Percentiles rank a stretch among this genome's conserved stretches.
Conservation (phyloP, 208 protist species). For the Leishmania amazonensis region DNA sequence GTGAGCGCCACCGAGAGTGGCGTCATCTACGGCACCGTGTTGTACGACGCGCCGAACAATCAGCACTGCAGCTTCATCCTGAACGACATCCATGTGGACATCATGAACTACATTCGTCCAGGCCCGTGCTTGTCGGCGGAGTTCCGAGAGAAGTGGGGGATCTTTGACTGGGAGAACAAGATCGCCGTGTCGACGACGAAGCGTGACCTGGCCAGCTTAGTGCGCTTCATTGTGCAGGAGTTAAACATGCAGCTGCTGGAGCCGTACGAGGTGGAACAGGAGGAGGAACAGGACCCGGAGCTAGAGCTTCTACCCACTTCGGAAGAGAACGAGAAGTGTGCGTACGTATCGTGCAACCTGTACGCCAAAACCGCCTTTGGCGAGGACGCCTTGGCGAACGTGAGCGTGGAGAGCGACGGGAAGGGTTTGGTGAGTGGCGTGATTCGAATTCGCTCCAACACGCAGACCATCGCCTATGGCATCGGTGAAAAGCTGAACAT, state of each 20-base stretch:
- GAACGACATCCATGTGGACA: conserved; percentile 98
- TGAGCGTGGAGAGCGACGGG: conserved; percentile 80
- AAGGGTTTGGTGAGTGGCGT: conserved; percentile 94
- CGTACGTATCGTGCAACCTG: conserved; percentile 97
- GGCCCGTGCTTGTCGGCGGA: conserved; percentile 81
- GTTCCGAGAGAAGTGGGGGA: conserved; percentile 98
- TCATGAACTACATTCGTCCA: conserved; percentile 98
- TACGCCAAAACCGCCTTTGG: conserved; percentile 97
- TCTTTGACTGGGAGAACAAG: conserved; percentile 99
- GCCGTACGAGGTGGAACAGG: conserved; percentile 34
- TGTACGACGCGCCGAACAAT: conserved; percentile 94
- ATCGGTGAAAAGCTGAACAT: conserved; percentile 97
- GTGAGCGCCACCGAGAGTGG: conserved; percentile 97
- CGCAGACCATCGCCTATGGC: conserved; percentile 97
- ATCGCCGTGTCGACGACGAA: conserved; percentile 92
- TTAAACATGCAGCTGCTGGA: conserved; percentile 96
- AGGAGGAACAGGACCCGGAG: conserved; percentile 35
- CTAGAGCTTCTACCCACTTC: conserved; percentile 45
- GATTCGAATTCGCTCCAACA: conserved; percentile 97
- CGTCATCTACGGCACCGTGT: conserved; percentile 97
- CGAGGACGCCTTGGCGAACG: conserved; percentile 97
- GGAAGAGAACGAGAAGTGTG: conserved; percentile 78
- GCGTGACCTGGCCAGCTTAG: conserved; percentile 83
- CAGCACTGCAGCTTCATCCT: conserved; percentile 94
- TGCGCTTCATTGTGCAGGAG: conserved; percentile 89